Evolutionary conservation across 108 stramenopile species (phyloP).

Genomic region (Skeletonema menzelii): DNA sequence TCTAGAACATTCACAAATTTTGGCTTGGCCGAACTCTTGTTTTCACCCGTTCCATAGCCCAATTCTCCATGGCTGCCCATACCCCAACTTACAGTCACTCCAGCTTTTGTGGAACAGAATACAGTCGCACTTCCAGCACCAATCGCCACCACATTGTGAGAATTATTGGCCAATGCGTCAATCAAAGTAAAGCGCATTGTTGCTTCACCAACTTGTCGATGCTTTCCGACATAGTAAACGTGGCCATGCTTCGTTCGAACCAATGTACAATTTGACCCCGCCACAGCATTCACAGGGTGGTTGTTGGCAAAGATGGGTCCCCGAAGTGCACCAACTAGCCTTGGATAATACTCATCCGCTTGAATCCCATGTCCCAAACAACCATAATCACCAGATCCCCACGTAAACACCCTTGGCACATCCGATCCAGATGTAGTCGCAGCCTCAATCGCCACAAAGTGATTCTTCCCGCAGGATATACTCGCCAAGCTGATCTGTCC

Average conservation of each 20-base stretch:
- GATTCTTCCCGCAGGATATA: constrained; percentile 84
- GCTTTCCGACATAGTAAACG: constrained; percentile 89
- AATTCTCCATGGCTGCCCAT: constrained; percentile 79
- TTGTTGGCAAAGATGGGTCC: constrained; percentile 58
- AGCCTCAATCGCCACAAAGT: constrained; percentile 82
- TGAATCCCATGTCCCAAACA: constrained; percentile 82
- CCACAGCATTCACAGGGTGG: constrained; percentile 49
- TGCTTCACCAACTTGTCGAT: constrained; percentile 72
- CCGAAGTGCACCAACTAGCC: constrained; percentile 49
- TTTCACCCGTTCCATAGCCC: constrained; percentile 63
- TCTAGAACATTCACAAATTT: constrained; percentile 74
- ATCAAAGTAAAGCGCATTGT: constrained; percentile 76
- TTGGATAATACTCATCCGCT: constrained; percentile 83
- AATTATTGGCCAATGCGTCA: constrained; percentile 86
- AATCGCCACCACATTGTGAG: constrained; percentile 68
- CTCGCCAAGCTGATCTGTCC: constrained; percentile 53
- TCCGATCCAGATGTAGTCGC: constrained; percentile 19
- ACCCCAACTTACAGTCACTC: constrained; percentile 87
- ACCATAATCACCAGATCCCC: constrained; percentile 90
- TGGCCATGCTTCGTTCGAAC: constrained; percentile 73
- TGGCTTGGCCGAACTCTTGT: constrained; percentile 74
- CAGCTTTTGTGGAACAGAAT: constrained; percentile 62
- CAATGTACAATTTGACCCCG: constrained; percentile 73
- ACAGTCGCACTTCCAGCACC: constrained; percentile 70
- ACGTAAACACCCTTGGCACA: constrained; percentile 69